These are phyloP conservation scores for Talaromyces sp. DNA, from an alignment of 2,329 filamentous ascomycete genomes.

Conservation along the genomic window DNA sequence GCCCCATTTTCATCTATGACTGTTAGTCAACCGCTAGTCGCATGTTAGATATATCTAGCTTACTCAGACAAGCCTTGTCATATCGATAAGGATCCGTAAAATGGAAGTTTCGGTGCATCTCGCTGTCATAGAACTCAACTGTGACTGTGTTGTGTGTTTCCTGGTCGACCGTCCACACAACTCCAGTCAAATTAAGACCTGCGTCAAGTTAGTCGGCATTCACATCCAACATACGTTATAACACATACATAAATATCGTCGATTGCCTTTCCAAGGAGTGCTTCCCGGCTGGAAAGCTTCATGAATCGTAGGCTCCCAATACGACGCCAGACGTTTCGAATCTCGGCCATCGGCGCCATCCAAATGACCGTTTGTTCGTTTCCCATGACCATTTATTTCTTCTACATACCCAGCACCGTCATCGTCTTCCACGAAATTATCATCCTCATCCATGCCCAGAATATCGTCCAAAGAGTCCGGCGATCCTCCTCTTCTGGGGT, in stretches of 20 bases:
- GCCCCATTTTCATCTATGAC: conserved; percentile 67
- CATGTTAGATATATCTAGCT: conserved; percentile 29
- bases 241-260: conserved; percentile 78
- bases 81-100: conserved; percentile 96
- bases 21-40: conserved; percentile 22
- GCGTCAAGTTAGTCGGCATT: conserved; percentile 24
- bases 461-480: conserved; percentile 79
- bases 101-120: conserved; percentile 89
- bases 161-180: conserved; percentile 96
- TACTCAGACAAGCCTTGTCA: conserved; percentile 85
- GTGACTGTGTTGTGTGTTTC: conserved; percentile 91
- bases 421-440: conserved; percentile 93
- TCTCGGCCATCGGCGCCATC: conserved; percentile 43
- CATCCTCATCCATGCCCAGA: conserved; percentile 67
- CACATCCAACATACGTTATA: background rate
- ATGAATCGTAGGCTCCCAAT: conserved; percentile 67
- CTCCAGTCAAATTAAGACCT: conserved; percentile 81
- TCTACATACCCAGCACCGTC: conserved; percentile 86
- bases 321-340: conserved; percentile 50
- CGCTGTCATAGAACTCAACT: conserved; percentile 95
- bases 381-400: conserved; percentile 58
- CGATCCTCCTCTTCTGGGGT: conserved; percentile 58
- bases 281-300: conserved; percentile 88
- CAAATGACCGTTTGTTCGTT: conserved; percentile 55
- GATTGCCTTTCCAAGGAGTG: conserved; percentile 91